Conservation (phyloP, 148 eudicot genomes). For the Diospyros kaki region DNA sequence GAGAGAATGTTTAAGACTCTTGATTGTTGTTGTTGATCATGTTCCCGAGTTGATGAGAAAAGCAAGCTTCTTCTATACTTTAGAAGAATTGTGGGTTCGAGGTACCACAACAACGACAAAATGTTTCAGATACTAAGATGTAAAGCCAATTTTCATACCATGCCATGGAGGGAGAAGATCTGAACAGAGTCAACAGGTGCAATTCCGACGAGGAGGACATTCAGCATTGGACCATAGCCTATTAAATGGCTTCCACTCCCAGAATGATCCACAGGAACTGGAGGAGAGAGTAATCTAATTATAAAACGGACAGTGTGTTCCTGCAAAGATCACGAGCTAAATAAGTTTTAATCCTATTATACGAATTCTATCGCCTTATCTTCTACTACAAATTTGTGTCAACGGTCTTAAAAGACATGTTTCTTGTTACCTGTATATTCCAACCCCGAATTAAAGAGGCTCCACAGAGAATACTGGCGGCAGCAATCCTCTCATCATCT, state of each 20-base stretch:
- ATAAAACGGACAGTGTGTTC: slow-evolving; percentile 78
- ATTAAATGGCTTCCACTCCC: slow-evolving; percentile 71
- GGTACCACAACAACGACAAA: too few relatives aligned
- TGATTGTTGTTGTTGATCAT: too few relatives aligned
- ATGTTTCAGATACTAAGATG: neutral
- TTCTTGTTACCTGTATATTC: slow-evolving; percentile 72
- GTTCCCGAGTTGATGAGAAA: too few relatives aligned
- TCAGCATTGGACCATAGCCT: slow-evolving; percentile 80
- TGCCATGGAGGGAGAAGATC: slow-evolving; percentile 88
- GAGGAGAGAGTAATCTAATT: slow-evolving; percentile 77
- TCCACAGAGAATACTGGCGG: slow-evolving; percentile 84
- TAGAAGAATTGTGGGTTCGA: too few relatives aligned
- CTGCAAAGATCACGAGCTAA: slow-evolving; percentile 40
- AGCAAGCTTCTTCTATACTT: too few relatives aligned
- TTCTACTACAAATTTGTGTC: neutral
- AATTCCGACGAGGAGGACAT: slow-evolving; percentile 79
- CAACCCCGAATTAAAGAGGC: slow-evolving; percentile 80
- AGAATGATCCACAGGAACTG: slow-evolving; percentile 54
- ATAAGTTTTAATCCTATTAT: neutral
- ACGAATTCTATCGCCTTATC: too few relatives aligned
- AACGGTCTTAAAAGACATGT: neutral
- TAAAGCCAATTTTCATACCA: slow-evolving; percentile 41
- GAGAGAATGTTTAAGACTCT: neutral
- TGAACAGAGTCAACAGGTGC: slow-evolving; percentile 87
- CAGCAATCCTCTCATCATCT: slow-evolving; percentile 76